phyloP scores from a whole-genome alignment of 1,284 basidiomycete genomes.

The Vanrija sp. region DNA sequence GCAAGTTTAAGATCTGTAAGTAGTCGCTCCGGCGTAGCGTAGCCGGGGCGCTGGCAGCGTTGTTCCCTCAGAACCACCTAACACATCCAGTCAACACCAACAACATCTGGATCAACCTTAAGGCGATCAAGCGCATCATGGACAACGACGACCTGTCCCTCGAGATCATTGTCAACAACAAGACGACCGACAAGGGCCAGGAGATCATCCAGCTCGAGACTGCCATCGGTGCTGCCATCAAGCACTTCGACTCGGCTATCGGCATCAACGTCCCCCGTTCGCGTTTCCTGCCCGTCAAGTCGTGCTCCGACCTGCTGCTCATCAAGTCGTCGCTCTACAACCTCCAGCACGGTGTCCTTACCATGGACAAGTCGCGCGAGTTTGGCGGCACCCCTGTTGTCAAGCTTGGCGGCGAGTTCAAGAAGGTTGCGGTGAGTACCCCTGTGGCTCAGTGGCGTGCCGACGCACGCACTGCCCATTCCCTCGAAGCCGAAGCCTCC shows the following conservation, averaged over 20 bases:
- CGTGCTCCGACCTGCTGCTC: slow-evolving; percentile 82
- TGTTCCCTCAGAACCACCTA: slow-evolving; percentile 2
- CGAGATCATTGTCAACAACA: slow-evolving; percentile 87
- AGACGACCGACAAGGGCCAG: slow-evolving; percentile 79
- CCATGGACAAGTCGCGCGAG: slow-evolving; percentile 84
- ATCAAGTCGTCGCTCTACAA: slow-evolving; percentile 98
- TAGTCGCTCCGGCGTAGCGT: background rate
- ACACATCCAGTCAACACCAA: slow-evolving; percentile 61
- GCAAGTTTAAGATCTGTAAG: slow-evolving; percentile 67
- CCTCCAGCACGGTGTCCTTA: slow-evolving; percentile 87
- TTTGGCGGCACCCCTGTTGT: slow-evolving; percentile 94
- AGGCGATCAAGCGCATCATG: slow-evolving; percentile 90
- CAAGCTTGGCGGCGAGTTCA: slow-evolving; percentile 79
- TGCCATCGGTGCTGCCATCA: slow-evolving; percentile 92
- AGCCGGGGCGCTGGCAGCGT: no score
- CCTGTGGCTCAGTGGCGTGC: background rate
- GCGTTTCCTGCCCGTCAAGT: slow-evolving; percentile 88
- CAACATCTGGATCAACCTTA: slow-evolving; percentile 85
- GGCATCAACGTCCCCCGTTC: slow-evolving; percentile 97
- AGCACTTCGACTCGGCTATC: slow-evolving; percentile 62
- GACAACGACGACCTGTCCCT: slow-evolving; percentile 76
- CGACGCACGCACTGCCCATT: background rate
- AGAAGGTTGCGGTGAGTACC: slow-evolving; percentile 66
- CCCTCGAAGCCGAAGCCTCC: background rate
- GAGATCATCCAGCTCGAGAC: slow-evolving; percentile 92